A percentile compares a stretch with the other conserved stretches of the same genome.
Evolutionary conservation across 2,329 filamentous ascomycete genomes (phyloP).

Genomic region (Pseudonectria buxi): DNA sequence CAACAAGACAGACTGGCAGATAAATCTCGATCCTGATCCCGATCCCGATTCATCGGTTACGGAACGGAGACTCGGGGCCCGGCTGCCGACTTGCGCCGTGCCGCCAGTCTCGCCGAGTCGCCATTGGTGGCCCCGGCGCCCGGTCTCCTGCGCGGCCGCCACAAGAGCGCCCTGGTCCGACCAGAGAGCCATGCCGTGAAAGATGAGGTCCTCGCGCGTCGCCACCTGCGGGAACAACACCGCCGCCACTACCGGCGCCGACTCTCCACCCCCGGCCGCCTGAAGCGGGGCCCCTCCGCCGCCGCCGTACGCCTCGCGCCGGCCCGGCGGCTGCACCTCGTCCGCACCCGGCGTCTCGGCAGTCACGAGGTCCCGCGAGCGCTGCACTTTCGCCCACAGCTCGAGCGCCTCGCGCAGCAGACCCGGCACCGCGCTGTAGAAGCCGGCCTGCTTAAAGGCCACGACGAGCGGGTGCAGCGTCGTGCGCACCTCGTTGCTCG

Average conservation of each 20-base stretch:
- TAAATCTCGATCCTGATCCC: too few relatives aligned
- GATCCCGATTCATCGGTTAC: too few relatives aligned
- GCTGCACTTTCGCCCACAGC: conserved; percentile 20
- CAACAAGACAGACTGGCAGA: too few relatives aligned
- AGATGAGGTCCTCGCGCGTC: conserved; percentile 15
- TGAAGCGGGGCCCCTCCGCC: neutral
- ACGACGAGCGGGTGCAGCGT: conserved; percentile 15
- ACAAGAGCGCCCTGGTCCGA: conserved; percentile 15
- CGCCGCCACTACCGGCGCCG: conserved; percentile 6
- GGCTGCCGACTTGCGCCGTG: conserved; percentile 4
- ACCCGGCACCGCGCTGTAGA: conserved; percentile 15
- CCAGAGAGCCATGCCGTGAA: conserved; percentile 19
- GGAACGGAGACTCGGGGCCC: neutral
- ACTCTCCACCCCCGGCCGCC: conserved; percentile 2
- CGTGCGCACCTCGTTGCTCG: conserved; percentile 18
- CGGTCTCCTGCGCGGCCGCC: conserved; percentile 11
- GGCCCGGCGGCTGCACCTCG: conserved; percentile 9
- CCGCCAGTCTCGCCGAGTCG: conserved; percentile 10
- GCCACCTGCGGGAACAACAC: conserved; percentile 22
- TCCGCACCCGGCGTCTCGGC: conserved; percentile 17
- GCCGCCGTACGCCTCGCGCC: conserved; percentile 15
- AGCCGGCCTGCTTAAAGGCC: conserved; percentile 17
- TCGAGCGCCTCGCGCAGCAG: conserved; percentile 19
- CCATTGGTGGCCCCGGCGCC: conserved; percentile 5
- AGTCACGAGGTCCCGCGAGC: conserved; percentile 18